A percentile compares a stretch with the other conserved stretches of the same genome.
These are phyloP conservation scores for Talaromyces liani DNA, from an alignment of 495 filamentous ascomycete genomes.

Conservation along the genomic window DNA sequence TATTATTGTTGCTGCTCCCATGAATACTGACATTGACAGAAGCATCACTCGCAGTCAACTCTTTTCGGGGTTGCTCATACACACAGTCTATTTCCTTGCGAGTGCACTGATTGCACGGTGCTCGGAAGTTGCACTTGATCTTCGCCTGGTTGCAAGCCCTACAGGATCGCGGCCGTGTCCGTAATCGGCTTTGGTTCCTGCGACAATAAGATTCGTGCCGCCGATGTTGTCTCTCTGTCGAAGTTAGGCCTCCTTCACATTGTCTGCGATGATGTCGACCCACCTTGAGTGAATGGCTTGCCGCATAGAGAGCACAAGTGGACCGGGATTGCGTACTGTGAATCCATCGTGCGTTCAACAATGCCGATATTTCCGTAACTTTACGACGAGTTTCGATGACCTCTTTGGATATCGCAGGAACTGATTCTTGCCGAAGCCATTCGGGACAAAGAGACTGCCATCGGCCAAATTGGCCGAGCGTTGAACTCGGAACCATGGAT, in stretches of 20 bases:
- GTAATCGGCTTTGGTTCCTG: background rate
- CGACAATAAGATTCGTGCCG: slow-evolving; percentile 8
- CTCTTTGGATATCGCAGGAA: too few relatives aligned
- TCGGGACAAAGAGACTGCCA: background rate
- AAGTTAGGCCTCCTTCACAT: background rate
- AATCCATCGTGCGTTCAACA: background rate
- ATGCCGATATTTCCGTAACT: too few relatives aligned
- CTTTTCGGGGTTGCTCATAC: slow-evolving; percentile 7
- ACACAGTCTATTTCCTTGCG: slow-evolving; percentile 10
- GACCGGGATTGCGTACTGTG: background rate
- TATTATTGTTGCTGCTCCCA: background rate
- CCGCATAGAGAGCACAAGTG: slow-evolving; percentile 7
- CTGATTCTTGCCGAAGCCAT: background rate
- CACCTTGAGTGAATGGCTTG: slow-evolving; percentile 11
- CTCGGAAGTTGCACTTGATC: slow-evolving; percentile 12
- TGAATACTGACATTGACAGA: background rate
- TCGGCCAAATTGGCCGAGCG: slow-evolving; percentile 7
- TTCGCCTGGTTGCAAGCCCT: slow-evolving; percentile 13
- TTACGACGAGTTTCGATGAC: too few relatives aligned
- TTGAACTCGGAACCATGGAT: background rate
- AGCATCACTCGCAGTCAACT: background rate
- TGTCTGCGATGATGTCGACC: background rate
- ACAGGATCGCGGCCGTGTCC: slow-evolving; percentile 11
- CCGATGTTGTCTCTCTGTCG: background rate
- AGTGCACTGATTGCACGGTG: slow-evolving; percentile 10